phyloP scores from a whole-genome alignment of 1,139 yeast genomes.

The Diutina neorugosa region DNA sequence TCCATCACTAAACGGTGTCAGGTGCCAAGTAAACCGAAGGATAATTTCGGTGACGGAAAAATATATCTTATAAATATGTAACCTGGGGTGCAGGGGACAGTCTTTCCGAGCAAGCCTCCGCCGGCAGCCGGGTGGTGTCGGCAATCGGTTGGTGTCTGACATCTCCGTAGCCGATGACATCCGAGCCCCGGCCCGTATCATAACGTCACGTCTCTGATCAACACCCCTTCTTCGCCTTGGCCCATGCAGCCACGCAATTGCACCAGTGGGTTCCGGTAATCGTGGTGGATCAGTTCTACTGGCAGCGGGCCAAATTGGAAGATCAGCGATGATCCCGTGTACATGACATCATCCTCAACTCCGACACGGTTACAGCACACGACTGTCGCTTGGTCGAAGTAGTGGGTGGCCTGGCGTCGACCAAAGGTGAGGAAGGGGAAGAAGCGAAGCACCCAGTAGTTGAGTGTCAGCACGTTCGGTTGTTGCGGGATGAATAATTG shows the following conservation, averaged over 20 bases:
- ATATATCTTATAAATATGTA: too few relatives aligned
- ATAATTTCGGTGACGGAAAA: too few relatives aligned
- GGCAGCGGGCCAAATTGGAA: constrained; percentile 33
- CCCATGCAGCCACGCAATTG: constrained; percentile 42
- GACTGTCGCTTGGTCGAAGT: constrained; percentile 19
- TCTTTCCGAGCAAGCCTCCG: background rate
- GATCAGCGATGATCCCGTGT: constrained; percentile 62
- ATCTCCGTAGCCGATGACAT: background rate
- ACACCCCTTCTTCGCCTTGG: constrained; percentile 49
- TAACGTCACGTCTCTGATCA: constrained; percentile 36
- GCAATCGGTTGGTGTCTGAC: too few relatives aligned
- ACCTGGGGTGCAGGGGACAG: background rate
- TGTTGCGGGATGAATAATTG: background rate
- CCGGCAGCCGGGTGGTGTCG: too few relatives aligned
- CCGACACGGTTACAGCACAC: constrained; percentile 66
- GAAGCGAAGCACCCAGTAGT: constrained; percentile 65
- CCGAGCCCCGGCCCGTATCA: background rate
- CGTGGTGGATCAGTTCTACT: constrained; percentile 13
- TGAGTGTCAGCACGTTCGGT: constrained; percentile 19
- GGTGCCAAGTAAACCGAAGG: background rate
- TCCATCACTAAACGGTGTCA: too few relatives aligned
- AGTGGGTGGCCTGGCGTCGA: constrained; percentile 16
- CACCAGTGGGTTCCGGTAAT: constrained; percentile 35
- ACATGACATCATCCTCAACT: constrained; percentile 53
- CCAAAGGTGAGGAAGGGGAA: constrained; percentile 46